Conservation (phyloP, 176 grass and related monocot genomes). For the Eremochloa ophiuroides region DNA sequence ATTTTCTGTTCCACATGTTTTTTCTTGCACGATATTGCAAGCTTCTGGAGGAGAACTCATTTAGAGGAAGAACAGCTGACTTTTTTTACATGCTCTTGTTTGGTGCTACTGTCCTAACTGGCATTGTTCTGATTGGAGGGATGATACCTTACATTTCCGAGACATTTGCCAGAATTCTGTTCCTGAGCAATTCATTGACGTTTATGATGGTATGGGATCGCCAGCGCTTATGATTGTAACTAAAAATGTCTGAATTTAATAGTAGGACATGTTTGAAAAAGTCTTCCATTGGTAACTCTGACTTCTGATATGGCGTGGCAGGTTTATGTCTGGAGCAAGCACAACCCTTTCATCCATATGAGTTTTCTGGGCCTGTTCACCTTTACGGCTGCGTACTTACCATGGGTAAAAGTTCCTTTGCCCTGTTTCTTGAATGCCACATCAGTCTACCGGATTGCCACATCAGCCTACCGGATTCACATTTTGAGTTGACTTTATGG, state of each 20-base stretch:
- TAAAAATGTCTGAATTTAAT: neutral
- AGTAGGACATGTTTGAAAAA: neutral
- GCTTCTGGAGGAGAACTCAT: conserved; percentile 96
- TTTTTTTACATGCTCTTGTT: conserved; percentile 99
- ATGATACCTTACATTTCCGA: conserved; percentile 96
- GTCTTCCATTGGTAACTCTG: neutral
- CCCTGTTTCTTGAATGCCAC: neutral
- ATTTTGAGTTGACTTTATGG: too few species aligned
- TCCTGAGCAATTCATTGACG: conserved; percentile 99
- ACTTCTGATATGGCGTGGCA: conserved; percentile 29
- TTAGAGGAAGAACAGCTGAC: conserved; percentile 96
- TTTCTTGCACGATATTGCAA: conserved; percentile 98
- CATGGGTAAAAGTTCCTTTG: conserved; percentile 59
- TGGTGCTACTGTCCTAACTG: conserved; percentile 84
- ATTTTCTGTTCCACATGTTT: conserved; percentile 99
- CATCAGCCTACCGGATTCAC: neutral
- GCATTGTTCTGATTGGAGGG: conserved; percentile 87
- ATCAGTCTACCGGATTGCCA: neutral
- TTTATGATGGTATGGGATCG: conserved; percentile 90
- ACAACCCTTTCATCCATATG: conserved; percentile 98
- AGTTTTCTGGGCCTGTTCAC: conserved; percentile 98
- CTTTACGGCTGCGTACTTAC: conserved; percentile 94
- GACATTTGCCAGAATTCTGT: conserved; percentile 88
- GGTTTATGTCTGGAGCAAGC: conserved; percentile 99
- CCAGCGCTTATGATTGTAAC: neutral